Evolutionary conservation across 2,329 filamentous ascomycete genomes (phyloP).

Genomic region (Arthrobotrys megalospora): DNA sequence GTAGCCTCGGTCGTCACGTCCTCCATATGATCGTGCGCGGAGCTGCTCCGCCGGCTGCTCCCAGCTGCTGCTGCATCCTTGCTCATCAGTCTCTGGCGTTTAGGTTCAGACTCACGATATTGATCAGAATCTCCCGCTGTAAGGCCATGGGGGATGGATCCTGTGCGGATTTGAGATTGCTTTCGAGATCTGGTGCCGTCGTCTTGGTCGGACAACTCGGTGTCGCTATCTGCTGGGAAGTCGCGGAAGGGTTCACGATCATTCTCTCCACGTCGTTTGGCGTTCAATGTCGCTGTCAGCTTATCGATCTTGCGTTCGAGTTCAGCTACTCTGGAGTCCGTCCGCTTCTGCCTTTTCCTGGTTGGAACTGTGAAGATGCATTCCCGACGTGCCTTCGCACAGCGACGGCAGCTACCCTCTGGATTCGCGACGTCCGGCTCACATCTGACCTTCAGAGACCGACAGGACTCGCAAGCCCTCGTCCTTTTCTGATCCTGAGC

Average conservation of each 20-base stretch:
- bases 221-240: conserved; percentile 31
- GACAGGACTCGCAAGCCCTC: conserved; percentile 82
- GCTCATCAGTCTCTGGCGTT: conserved; percentile 61
- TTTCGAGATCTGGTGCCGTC: conserved; percentile 48
- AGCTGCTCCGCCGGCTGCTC: conserved; percentile 51
- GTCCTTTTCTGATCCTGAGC: conserved; percentile 75
- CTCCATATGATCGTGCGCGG: conserved; percentile 79
- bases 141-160: conserved; percentile 11
- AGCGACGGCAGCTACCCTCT: conserved; percentile 80
- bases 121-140: conserved; percentile 36
- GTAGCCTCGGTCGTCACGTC: conserved; percentile 80
- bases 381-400: conserved; percentile 82
- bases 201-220: conserved; percentile 37
- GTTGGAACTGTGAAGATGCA: conserved; percentile 83
- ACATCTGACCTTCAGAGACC: conserved; percentile 85
- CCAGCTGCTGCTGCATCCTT: conserved; percentile 44
- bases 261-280: conserved; percentile 67
- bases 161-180: conserved; percentile 35
- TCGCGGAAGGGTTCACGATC: conserved; percentile 34
- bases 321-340: conserved; percentile 88
- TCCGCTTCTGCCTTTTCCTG: conserved; percentile 90
- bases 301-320: conserved; percentile 94
- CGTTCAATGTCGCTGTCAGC: conserved; percentile 83
- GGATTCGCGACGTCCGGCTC: conserved; percentile 78
- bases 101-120: conserved; percentile 60